A percentile compares a stretch with the other conserved stretches of the same genome.
phyloP scores from a whole-genome alignment of 345 rosid species.

The Melaleuca quinquenervia region DNA sequence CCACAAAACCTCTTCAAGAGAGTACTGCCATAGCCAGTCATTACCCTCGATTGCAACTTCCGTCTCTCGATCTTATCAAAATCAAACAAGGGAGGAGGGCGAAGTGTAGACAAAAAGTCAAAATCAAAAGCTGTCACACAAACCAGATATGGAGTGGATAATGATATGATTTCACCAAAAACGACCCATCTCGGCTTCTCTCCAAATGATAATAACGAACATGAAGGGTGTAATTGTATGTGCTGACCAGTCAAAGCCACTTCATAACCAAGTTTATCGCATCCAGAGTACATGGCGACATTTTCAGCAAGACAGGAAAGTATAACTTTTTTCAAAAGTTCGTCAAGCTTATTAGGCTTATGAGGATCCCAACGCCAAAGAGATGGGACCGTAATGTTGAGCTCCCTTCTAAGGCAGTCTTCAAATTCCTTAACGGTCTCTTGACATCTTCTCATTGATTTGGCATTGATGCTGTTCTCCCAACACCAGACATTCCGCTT shows the following conservation, averaged over 20 bases:
- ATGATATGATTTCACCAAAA: constrained; percentile 66
- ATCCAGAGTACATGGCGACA: constrained; percentile 79
- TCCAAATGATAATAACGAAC: constrained; percentile 64
- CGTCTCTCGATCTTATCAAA: constrained; percentile 30
- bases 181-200: constrained; percentile 90
- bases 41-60: constrained; percentile 42
- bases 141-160: constrained; percentile 52
- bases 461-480: constrained; percentile 91
- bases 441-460: constrained; percentile 81
- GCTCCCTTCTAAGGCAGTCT: constrained; percentile 54
- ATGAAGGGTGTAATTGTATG: constrained; percentile 75
- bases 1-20: constrained; percentile 72
- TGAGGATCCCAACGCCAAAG: constrained; percentile 64
- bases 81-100: constrained; percentile 73
- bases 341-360: constrained; percentile 26
- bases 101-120: constrained; percentile 40
- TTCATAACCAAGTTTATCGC: constrained; percentile 77
- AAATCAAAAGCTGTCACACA: constrained; percentile 81
- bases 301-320: constrained; percentile 77
- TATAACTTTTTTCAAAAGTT: constrained; percentile 41
- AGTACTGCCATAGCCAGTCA: constrained; percentile 49
- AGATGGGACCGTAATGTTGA: constrained; percentile 40
- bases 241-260: constrained; percentile 70
- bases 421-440: constrained; percentile 70
- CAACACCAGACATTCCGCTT: constrained; percentile 78